Evolutionary conservation across 306 rosid genomes (phyloP), one percentile per base, ranked within the genome.

Genomic region (Vachellia collinsii): DNA sequence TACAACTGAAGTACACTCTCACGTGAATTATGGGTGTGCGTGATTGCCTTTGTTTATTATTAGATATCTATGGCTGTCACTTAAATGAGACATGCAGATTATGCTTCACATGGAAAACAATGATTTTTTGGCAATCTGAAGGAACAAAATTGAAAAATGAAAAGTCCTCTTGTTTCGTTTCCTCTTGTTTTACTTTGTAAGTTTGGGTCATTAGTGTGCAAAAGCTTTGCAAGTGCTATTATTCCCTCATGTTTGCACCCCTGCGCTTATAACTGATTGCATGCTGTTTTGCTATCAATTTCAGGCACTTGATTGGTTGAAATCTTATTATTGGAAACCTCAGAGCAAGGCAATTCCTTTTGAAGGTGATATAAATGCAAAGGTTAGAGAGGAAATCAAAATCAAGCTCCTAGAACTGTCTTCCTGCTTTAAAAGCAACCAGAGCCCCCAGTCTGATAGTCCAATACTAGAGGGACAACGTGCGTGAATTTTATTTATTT

Each of bases 241-340:
- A 11, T 75, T 81, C 67, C 69, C 48, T 59, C 23, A 29, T 42
- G 54, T 76, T 42, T 70, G 12, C 3, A 54, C 34, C 68, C 39
- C 20, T 65, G 14, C 48, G 13, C 9, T 1, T 11, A 73, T 41
- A 73, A 83, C 48, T 51, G 9, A 53, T 67, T 20, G 46, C 11
- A 42, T 37, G 25, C 3, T 62, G 42, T 73, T 20, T 82, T 85
- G 14, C 67, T 83, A 75, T 77, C 81, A 80, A 58, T 84, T 84
- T 77, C 86, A 96, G 99, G 99, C 97, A 83, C 93, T 96, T 83
- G 84, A 86, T 87, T 96, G 99, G 99, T 89, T 96, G 89, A 88
- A 89, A 85, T 87, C 86, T 73, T 89, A 88, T 81, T 96, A 96
- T 78, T 96, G 99, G 99, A 97, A 89, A 59, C 98, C 98, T 85